Base-by-base conservation (phyloP, 257 asterid genomes). In the Jacaranda copaia region DNA sequence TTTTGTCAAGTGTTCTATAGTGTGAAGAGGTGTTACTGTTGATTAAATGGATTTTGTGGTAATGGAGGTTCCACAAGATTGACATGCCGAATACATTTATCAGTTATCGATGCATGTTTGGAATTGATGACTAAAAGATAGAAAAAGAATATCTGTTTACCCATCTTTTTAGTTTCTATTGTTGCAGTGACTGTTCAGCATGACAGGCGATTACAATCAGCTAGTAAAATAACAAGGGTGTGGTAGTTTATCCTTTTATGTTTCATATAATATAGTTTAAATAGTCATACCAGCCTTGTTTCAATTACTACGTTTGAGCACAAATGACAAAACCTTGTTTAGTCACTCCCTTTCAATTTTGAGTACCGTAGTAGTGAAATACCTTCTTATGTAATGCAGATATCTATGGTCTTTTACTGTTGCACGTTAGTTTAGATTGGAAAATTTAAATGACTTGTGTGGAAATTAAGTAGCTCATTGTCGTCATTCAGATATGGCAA, bases 401-500 rank as follows among this genome's bases (percentile, higher is more conserved):
- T 7, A 42, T 25, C 32, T 19, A 43, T 19, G 72, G 38, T 43
- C 75, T 16, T 40, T 11, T 18, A 39, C 48, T 10, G 42, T 38
- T 59, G 38, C 72, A 49, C 4, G 39, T 43, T 42, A 67, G 16
- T 25, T 58, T 49, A 19, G 12, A 39, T 46, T 39, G 43, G 57
- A 40, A 15, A 49, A 14, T 79, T 32, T 79, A 72, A 49, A 43
- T 79, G 51, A 69, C 85, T 64, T 63, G 60, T 57, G 42, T 75
- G 38, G 68, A 80, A 72, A 78, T 65, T 68, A 61, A 68, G 78
- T 65, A 58, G 81, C 78, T 39, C 58, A 52, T 80, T 77, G 71
- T 65, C 84, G 64, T 81, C 59, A 70, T 83, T 75, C 86, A 87
- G 96, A 89, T 83, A 81, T 52, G 70, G 85, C 60, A 71, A 82